Conservation (phyloP, 2,329 filamentous ascomycete genomes). For the Cladosporium sp. region DNA sequence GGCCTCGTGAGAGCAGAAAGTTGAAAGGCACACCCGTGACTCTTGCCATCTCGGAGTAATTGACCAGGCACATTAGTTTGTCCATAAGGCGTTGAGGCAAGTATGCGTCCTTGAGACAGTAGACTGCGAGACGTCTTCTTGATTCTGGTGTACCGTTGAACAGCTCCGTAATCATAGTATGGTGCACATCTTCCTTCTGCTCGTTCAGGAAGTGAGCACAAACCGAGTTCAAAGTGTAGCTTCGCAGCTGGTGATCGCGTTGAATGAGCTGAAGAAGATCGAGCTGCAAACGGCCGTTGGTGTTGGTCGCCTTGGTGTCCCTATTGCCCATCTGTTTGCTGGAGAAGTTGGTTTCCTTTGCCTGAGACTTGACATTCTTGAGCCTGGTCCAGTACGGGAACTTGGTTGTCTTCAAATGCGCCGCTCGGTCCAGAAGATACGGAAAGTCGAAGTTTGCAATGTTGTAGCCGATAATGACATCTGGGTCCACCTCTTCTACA, state of each 20-base stretch:
- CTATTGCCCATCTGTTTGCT: conserved; percentile 98
- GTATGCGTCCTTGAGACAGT: conserved; percentile 97
- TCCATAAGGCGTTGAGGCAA: conserved; percentile 92
- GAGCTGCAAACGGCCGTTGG: conserved; percentile 85
- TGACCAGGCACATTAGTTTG: conserved; percentile 96
- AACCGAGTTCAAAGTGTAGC: conserved; percentile 96
- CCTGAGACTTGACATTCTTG: conserved; percentile 62
- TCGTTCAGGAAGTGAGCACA: conserved; percentile 91
- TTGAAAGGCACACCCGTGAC: conserved; percentile 98
- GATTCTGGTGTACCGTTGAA: conserved; percentile 96
- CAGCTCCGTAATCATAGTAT: conserved; percentile 98
- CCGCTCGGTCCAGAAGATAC: conserved; percentile 84
- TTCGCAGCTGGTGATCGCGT: conserved; percentile 88
- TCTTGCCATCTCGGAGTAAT: conserved; percentile 99
- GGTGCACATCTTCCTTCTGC: conserved; percentile 97
- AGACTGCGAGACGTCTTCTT: conserved; percentile 81
- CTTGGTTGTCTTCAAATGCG: conserved; percentile 68
- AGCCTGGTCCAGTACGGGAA: conserved; percentile 89
- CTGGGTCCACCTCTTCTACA: conserved; percentile 81
- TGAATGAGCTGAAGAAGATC: conserved; percentile 94
- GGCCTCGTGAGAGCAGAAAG: conserved; percentile 81
- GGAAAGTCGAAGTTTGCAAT: conserved; percentile 98
- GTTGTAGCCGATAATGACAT: conserved; percentile 98
- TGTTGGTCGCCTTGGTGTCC: conserved; percentile 91
- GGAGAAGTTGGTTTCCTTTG: conserved; percentile 79